Evolutionary conservation across 2,329 filamentous ascomycete species (phyloP).

Genomic region (Xylaria hypoxylon): DNA sequence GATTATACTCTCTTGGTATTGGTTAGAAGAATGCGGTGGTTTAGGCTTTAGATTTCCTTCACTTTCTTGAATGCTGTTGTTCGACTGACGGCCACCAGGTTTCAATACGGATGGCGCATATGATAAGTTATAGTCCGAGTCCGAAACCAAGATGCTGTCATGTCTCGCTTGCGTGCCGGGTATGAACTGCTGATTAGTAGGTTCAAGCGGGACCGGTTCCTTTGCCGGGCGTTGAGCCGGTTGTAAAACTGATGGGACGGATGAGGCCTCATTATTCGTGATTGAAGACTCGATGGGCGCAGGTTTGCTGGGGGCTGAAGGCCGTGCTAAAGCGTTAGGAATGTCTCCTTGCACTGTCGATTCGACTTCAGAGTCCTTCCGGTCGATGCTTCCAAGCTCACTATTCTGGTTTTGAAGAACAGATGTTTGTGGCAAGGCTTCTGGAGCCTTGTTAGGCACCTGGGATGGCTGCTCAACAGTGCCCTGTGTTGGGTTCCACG

Average conservation of each 20-base stretch:
- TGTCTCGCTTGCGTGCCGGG: constrained; percentile 42
- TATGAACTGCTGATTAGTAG: constrained; percentile 24
- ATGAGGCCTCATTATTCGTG: constrained; percentile 19
- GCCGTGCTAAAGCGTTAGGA: constrained; percentile 37
- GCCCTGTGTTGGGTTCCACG: constrained; percentile 40
- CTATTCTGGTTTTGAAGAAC: constrained; percentile 47
- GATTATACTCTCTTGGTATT: constrained; percentile 1
- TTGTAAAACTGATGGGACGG: constrained; percentile 37
- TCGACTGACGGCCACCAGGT: constrained; percentile 36
- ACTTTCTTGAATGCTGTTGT: constrained; percentile 13
- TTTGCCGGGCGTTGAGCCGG: constrained; percentile 33
- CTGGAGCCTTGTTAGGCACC: constrained; percentile 31
- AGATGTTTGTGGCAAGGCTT: constrained; percentile 41
- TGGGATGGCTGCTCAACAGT: constrained; percentile 23
- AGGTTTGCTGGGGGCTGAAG: constrained; percentile 37
- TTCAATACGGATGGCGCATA: constrained; percentile 38
- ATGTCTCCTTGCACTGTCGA: constrained; percentile 28
- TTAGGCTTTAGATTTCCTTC: constrained; percentile 1
- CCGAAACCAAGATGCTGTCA: constrained; percentile 37
- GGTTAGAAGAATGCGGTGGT: not conserved
- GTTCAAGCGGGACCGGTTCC: constrained; percentile 12
- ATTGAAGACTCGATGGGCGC: constrained; percentile 13
- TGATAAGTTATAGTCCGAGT: constrained; percentile 23
- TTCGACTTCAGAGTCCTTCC: constrained; percentile 39
- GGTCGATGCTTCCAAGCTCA: constrained; percentile 43